These are phyloP conservation scores for Termitomyces eurrhizus DNA, from an alignment of 768 basidiomycete species.

Conservation along the genomic window DNA sequence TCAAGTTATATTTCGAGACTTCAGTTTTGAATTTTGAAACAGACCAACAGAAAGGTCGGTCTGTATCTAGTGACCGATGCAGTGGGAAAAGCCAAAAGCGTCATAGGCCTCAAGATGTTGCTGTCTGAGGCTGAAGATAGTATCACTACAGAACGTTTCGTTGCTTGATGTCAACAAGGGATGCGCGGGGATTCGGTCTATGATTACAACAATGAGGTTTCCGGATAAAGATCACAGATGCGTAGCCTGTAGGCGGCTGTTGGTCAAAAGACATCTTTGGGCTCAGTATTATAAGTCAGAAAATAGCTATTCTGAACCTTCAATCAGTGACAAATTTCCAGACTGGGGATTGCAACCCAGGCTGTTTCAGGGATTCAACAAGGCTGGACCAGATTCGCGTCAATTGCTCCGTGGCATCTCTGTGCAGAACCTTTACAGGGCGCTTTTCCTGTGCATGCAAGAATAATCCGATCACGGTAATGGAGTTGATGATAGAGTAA, in stretches of 20 bases:
- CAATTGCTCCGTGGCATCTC: conserved; percentile 1
- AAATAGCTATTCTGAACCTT: too few relatives aligned
- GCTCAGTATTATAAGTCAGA: neutral
- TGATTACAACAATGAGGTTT: neutral
- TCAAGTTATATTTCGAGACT: neutral
- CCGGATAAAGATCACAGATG: neutral
- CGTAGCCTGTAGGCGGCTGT: neutral
- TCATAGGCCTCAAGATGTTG: neutral
- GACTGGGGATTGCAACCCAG: neutral
- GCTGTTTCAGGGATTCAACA: neutral
- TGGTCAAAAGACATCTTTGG: neutral
- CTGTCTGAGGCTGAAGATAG: neutral
- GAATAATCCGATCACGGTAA: conserved; percentile 1
- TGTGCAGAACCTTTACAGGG: neutral
- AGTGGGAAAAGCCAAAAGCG: neutral
- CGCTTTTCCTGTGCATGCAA: neutral
- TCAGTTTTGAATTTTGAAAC: neutral
- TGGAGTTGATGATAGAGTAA: too few relatives aligned
- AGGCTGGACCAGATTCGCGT: neutral
- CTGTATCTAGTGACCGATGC: neutral
- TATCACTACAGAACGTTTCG: neutral
- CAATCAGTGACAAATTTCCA: neutral
- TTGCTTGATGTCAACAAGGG: neutral
- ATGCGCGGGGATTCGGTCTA: neutral
- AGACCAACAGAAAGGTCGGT: neutral